Percentiles rank a stretch among this genome's conserved stretches.
These are phyloP conservation scores for Cotoneaster glaucophyllus DNA, from an alignment of 306 rosid species.

Conservation along the genomic window DNA sequence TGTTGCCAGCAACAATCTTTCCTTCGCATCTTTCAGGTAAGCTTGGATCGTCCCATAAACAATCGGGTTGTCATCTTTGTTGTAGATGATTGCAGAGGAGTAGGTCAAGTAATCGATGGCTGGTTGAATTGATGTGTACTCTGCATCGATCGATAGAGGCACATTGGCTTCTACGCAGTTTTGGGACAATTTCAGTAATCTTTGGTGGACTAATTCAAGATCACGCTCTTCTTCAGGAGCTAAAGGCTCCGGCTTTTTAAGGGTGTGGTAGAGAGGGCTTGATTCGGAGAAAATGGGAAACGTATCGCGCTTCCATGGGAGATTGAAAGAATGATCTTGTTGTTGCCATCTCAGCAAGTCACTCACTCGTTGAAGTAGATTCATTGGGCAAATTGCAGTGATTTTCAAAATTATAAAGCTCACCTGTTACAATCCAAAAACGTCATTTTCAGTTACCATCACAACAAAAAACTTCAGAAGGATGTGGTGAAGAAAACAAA, in stretches of 20 bases:
- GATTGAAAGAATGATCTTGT: conserved; percentile 48
- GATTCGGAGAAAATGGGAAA: conserved; percentile 58
- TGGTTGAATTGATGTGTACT: conserved; percentile 72
- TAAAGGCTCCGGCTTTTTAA: conserved; percentile 41
- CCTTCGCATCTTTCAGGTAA: conserved; percentile 77
- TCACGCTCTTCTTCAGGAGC: conserved; percentile 56
- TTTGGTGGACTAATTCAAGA: conserved; percentile 43
- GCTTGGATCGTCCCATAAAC: conserved; percentile 74
- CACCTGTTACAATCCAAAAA: conserved; percentile 33
- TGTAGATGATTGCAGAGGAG: conserved; percentile 50
- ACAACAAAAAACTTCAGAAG: no score
- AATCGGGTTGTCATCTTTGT: conserved; percentile 40
- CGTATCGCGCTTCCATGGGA: conserved; percentile 77
- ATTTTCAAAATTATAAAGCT: conserved; percentile 65
- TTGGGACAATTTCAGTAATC: conserved; percentile 48
- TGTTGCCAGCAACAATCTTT: conserved; percentile 37
- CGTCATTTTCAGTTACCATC: neutral
- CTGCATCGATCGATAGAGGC: conserved; percentile 73
- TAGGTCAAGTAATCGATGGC: conserved; percentile 87
- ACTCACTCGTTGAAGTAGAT: conserved; percentile 49
- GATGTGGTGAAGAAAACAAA: neutral
- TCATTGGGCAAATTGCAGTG: conserved; percentile 85
- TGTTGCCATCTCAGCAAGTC: conserved; percentile 89
- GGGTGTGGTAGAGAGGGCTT: conserved; percentile 73
- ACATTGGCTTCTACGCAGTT: conserved; percentile 47